phyloP scores from a whole-genome alignment of 2,329 filamentous ascomycete species.

The Cercospora citrullina region DNA sequence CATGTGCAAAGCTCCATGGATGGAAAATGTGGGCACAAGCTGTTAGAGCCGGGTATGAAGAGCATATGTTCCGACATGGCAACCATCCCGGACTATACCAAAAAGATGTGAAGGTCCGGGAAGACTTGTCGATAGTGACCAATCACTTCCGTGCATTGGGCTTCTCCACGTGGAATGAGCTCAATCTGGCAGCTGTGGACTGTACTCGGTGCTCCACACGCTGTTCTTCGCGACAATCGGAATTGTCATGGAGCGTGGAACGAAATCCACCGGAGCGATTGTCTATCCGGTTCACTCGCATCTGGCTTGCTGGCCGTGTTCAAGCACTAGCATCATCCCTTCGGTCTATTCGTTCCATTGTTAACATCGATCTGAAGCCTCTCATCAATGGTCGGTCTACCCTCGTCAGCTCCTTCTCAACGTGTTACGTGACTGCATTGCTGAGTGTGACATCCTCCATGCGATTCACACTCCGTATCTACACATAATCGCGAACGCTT shows the following conservation, averaged over 20 bases:
- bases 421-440: not conserved
- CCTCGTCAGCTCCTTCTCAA: not conserved
- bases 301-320: not conserved
- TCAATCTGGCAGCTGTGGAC: not conserved
- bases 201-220: not conserved
- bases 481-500: not conserved
- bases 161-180: not conserved
- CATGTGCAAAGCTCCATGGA: not conserved
- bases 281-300: not conserved
- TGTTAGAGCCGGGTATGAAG: not conserved
- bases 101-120: not conserved
- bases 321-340: not conserved
- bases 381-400: not conserved
- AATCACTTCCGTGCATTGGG: not conserved
- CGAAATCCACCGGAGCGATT: not conserved
- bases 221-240: not conserved
- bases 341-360: not conserved
- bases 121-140: not conserved
- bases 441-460: not conserved
- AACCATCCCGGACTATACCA: not conserved
- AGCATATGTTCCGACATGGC: not conserved
- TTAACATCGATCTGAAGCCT: not conserved
- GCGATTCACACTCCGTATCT: not conserved
- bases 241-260: not conserved
- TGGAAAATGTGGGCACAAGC: not conserved